Evolutionary conservation across 352 stramenopile genomes (phyloP), one percentile per base, ranked within the genome.

Genomic region (Phytophthora boehmeriae): DNA sequence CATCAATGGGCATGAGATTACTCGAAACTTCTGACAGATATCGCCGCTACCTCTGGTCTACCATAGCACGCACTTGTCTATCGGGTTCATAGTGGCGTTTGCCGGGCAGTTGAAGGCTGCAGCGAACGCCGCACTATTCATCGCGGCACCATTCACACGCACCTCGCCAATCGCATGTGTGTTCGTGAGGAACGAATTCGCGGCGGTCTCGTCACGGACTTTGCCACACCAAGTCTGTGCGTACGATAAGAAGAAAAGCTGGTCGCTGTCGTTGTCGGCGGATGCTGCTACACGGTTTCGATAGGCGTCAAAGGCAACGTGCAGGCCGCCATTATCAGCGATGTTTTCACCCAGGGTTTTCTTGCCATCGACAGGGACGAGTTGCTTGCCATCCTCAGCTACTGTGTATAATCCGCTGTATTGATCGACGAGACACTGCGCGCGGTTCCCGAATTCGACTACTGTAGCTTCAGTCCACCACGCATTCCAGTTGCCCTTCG

Each of bases 391-490:
- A 42, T 70, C 45, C 34, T 80, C 65, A 2, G 69, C 59, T 38
- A 58, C 53, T 6, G 77, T 78, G 2, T 59, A 59, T 36, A 87
- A 84, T 0, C 41, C 38, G 27, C 54, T 75, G 69, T 90, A 90
- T 63, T 90, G 71, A 23, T 82, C 67, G 17, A 66, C 61, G 16
- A 90, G 69, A 42, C 83, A 92, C 53, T 73, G 45, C 1, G 83
- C 80, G 13, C 83, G 80, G 13, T 45, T 36, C 22, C 88, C 51
- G 53, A 94, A 98, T 46, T 90, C 80, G 14, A 64, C 59, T 23
- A 51, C 71, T 10, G 96, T 96, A 25, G 74, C 68, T 22, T 79
- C 32, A 3, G 84, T 96, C 93, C 95, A 98, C 93, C 95, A 98
- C 63, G 92, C 76, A 10, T 89, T 77, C 69, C 96, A 83, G 49